Evolutionary conservation across 257 asterid species (phyloP), one percentile per base, ranked within the genome.

Genomic region (Capsicum rhomboideum): DNA sequence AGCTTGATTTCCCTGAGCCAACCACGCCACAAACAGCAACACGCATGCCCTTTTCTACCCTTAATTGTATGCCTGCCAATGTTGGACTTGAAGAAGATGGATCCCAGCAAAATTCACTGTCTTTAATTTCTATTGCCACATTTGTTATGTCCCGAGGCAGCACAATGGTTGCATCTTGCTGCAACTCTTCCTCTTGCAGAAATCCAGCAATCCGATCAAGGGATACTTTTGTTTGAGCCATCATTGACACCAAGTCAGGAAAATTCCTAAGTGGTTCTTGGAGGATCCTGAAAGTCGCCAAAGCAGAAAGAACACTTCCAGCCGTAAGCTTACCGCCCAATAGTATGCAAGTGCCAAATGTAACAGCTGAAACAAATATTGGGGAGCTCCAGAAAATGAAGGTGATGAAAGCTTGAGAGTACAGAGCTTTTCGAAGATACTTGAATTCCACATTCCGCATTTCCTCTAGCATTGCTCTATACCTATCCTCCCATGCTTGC

Each of bases 401-500:
- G 14, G 97, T 93, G 82, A 91, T 89, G 79, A 93, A 90, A 85
- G 97, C 94, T 83, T 91, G 95, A 13, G 97, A 90, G 71, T 93
- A 93, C 78, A 93, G 94, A 72, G 95, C 95, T 84, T 91, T 90
- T 29, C 91, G 85, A 31, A 93, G 92, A 84, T 90, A 93, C 66
- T 93, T 93, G 86, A 91, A 93, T 84, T 93, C 97, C 84, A 91
- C 91, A n/a, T 87, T 44, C 40, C 97, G 91, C 97, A 93, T 93
- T 83, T 93, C 95, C 86, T 93, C 95, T 21, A 93, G 90, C 85
- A 10, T 88, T 75, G 85, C 83, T 86, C 94, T 87, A 84, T 93
- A 93, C 82, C 97, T 88, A 83, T 93, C 93, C 88, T 92, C 97
- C 97, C 97, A 93, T 59, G 97, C 97, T 87, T 93, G 95, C 88